Base-by-base conservation (phyloP, 768 basidiomycete genomes). In the Lactarius vividus region DNA sequence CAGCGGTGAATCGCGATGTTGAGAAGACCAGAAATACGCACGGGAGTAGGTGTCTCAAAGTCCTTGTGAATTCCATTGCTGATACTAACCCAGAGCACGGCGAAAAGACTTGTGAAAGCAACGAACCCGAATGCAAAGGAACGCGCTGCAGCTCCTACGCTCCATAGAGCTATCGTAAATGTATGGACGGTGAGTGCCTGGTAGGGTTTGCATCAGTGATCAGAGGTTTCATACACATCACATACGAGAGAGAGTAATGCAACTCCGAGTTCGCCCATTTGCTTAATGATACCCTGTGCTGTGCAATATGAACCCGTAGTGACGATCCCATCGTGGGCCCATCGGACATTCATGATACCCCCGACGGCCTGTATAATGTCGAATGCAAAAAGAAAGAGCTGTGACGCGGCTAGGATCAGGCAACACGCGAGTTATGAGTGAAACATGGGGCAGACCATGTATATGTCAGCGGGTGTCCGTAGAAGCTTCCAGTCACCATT, bases 191-290 rank as follows among this genome's bases (percentile, higher is more conserved):
- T 73, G 35, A 82, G 59, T 23, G 40, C 29, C 64, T 65, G n/a
- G 80, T 16, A 74, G 39, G 78, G 79, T 67, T 28, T 10, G 37
- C 8, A 63, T 44, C 57, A 39, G 20, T 61, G 26, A 15, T 3
- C 46, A 23, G 29, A 46, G 29, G 44, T 52, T 20, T 57, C 2
- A 37, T 11, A 57, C 26, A 13, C 20, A 35, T 26, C 15, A 68
- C 74, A 69, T 67, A 81, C 80, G 15, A 81, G 73, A 44, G 79
- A 81, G 6, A 76, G 74, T 57, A 81, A 74, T 8, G 77, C 80
- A 11, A 77, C 80, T 40, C 75, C 76, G 11, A 78, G 76, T 61
- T 81, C 80, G 13, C 81, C 80, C 1, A 81, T 58, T 63, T 80
- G 77, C 67, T 80, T 77, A 1, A 81, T 65, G 49, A 76, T 71